A percentile compares a stretch with the other conserved stretches of the same genome.
phyloP scores from a whole-genome alignment of 257 asterid genomes.

The Ajuga chamaepitys region DNA sequence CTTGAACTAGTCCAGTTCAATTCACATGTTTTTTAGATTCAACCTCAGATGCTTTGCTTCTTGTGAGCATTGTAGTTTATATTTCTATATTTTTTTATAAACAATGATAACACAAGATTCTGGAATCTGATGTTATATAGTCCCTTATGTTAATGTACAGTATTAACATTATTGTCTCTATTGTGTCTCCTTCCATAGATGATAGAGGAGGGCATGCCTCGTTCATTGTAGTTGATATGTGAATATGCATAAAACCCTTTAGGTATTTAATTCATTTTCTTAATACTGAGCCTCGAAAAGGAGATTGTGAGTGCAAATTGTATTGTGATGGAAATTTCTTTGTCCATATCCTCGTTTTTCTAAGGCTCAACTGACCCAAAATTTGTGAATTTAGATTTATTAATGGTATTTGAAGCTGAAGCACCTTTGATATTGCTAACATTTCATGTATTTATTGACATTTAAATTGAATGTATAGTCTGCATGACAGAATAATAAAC shows the following conservation, averaged over 20 bases:
- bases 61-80: neutral
- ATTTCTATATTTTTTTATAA: neutral
- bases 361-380: neutral
- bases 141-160: no score
- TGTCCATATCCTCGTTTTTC: neutral
- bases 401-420: neutral
- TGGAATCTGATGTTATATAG: neutral
- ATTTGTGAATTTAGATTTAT: neutral
- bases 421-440: neutral
- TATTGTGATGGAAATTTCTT: neutral
- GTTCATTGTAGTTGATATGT: neutral
- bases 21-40: neutral
- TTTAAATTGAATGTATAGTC: neutral
- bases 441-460: neutral
- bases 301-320: neutral
- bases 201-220: neutral
- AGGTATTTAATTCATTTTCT: neutral
- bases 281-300: neutral
- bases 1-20: conserved; percentile 8
- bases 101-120: neutral
- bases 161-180: neutral
- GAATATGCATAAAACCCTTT: neutral
- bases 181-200: neutral
- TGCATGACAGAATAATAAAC: neutral
- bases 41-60: conserved; percentile 14